phyloP scores from a whole-genome alignment of 225 moss, liverwort and hornwort species.

The Pseudisothecium myosuroides region DNA sequence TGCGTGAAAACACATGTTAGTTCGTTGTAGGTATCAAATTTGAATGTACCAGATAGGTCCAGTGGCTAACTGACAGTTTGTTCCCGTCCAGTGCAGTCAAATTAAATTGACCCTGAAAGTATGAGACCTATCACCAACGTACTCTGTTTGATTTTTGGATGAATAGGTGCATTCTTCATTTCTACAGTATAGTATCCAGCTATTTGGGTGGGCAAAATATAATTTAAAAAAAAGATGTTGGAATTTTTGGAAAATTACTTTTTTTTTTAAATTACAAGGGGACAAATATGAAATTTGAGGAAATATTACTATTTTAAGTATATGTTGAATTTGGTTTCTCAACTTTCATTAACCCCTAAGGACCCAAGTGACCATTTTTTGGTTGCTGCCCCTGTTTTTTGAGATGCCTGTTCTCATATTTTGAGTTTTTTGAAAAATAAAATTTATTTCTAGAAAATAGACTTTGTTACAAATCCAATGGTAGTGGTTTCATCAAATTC shows the following conservation, averaged over 20 bases:
- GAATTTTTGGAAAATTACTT: neutral
- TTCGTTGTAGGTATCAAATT: neutral
- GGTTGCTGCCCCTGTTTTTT: no score
- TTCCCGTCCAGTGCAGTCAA: neutral
- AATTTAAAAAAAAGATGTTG: neutral
- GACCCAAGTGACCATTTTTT: no score
- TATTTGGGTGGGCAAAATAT: neutral
- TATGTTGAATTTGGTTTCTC: neutral
- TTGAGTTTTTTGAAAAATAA: no score
- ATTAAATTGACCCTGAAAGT: neutral
- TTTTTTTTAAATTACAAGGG: accelerated
- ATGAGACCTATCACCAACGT: neutral
- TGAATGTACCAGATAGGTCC: neutral
- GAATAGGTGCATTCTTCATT: neutral
- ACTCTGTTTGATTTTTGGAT: neutral
- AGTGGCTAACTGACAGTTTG: neutral
- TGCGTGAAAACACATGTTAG: neutral
- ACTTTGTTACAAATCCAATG: no score
- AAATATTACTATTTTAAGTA: neutral
- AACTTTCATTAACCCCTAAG: neutral
- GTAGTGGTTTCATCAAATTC: no score
- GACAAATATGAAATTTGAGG: neutral
- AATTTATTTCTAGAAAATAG: no score
- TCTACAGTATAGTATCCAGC: neutral
- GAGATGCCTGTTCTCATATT: no score